Percentiles rank a stretch among this genome's conserved stretches.
phyloP scores from a whole-genome alignment of 2,329 filamentous ascomycete genomes.

The Fusarium sp. region DNA sequence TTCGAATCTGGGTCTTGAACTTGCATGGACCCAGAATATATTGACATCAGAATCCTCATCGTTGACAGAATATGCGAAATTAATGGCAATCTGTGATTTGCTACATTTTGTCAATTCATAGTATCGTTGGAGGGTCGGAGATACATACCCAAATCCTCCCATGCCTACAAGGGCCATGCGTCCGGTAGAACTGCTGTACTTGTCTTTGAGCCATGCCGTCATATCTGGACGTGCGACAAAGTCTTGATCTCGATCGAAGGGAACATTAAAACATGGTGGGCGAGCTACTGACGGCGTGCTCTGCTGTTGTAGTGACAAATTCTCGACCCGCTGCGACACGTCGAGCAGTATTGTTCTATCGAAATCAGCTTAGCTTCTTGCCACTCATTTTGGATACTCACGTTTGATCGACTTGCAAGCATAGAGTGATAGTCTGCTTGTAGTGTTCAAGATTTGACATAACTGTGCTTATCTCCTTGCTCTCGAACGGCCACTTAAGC shows the following conservation, averaged over 20 bases:
- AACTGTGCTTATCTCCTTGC: not conserved
- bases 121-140: accelerated
- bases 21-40: conserved; percentile 53
- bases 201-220: conserved; percentile 35
- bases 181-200: conserved; percentile 22
- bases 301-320: not conserved
- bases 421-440: not conserved
- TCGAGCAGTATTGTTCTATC: not conserved
- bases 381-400: not conserved
- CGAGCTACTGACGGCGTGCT: accelerated
- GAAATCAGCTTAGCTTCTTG: too few relatives aligned
- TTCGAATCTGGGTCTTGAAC: conserved; percentile 48
- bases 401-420: not conserved
- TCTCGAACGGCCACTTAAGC: not conserved
- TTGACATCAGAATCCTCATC: conserved; percentile 42
- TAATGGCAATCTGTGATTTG: conserved; percentile 47
- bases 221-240: conserved; percentile 47
- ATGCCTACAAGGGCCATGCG: conserved; percentile 49
- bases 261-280: conserved; percentile 12
- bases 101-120: not conserved
- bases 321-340: not conserved
- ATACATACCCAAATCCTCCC: conserved; percentile 45
- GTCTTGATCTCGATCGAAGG: conserved; percentile 46
- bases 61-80: conserved; percentile 49
- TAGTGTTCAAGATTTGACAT: not conserved